phyloP scores from a whole-genome alignment of 1,284 basidiomycete species.

The Neotropicomus parvogracilis region DNA sequence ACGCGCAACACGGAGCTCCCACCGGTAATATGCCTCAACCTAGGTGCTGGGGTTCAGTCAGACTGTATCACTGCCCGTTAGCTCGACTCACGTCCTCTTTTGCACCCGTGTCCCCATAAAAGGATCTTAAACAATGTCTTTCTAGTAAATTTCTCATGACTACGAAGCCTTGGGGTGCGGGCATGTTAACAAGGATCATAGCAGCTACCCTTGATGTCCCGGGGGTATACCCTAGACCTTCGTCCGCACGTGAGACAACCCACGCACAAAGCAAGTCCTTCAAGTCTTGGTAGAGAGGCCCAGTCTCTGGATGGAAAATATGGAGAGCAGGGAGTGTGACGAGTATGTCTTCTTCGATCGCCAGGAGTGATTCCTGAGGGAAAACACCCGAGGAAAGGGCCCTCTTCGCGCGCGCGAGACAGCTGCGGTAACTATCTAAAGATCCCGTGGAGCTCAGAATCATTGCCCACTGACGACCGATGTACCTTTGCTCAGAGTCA shows the following conservation, averaged over 20 bases:
- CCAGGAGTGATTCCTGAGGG: constrained; percentile 62
- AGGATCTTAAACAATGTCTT: constrained; percentile 80
- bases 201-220: constrained; percentile 77
- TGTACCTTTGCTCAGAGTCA: constrained; percentile 83
- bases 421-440: constrained; percentile 69
- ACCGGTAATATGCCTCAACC: constrained; percentile 79
- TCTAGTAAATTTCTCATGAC: constrained; percentile 87
- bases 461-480: neutral
- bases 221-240: constrained; percentile 75
- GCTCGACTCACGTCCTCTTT: constrained; percentile 72
- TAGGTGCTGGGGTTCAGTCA: constrained; percentile 36
- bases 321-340: constrained; percentile 84
- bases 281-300: constrained; percentile 84
- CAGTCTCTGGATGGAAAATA: constrained; percentile 75
- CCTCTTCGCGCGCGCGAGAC: constrained; percentile 70
- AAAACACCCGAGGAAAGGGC: constrained; percentile 72
- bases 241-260: constrained; percentile 87
- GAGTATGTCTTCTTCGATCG: constrained; percentile 79
- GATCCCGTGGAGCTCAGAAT: constrained; percentile 3
- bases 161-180: constrained; percentile 76
- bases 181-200: constrained; percentile 88
- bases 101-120: constrained; percentile 69
- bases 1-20: constrained; percentile 8
- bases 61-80: constrained; percentile 17
- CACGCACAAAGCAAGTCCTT: constrained; percentile 87